Evolutionary conservation across 495 filamentous ascomycete species (phyloP).

Genomic region (Talaromyces ruber): DNA sequence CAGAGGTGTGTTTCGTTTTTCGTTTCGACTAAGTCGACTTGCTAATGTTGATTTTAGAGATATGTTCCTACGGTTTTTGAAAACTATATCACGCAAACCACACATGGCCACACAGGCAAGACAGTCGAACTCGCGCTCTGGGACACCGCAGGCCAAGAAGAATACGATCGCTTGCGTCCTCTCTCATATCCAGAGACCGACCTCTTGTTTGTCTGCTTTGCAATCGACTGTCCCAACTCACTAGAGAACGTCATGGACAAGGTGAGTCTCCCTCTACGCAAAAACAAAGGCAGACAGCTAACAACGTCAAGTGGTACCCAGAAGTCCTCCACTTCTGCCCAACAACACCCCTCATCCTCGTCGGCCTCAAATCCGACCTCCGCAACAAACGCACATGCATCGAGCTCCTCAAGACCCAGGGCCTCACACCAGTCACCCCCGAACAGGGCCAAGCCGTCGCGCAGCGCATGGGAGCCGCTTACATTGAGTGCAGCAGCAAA

Average conservation of each 20-base stretch:
- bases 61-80: conserved; percentile 99
- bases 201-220: conserved; percentile 96
- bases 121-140: conserved; percentile 92
- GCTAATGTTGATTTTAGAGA: conserved; percentile 54
- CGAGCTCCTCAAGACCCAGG: conserved; percentile 96
- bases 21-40: neutral
- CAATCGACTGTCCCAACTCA: conserved; percentile 96
- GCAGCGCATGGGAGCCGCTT: conserved; percentile 82
- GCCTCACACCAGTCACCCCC: conserved; percentile 84
- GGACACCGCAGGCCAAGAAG: conserved; percentile 98
- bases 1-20: conserved; percentile 58
- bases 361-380: conserved; percentile 94
- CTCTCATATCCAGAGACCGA: conserved; percentile 98
- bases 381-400: conserved; percentile 91
- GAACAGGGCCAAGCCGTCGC: conserved; percentile 86
- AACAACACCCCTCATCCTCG: conserved; percentile 88
- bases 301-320: conserved; percentile 76
- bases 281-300: conserved; percentile 8
- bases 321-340: conserved; percentile 99
- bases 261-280: conserved; percentile 39
- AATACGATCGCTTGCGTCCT: conserved; percentile 92
- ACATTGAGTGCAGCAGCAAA: conserved; percentile 97
- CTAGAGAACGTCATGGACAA: conserved; percentile 98
- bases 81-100: conserved; percentile 97
- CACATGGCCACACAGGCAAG: conserved; percentile 78